These are phyloP conservation scores for Alternaria hordeiaustralica DNA, from an alignment of 2,329 filamentous ascomycete species.

Conservation along the genomic window DNA sequence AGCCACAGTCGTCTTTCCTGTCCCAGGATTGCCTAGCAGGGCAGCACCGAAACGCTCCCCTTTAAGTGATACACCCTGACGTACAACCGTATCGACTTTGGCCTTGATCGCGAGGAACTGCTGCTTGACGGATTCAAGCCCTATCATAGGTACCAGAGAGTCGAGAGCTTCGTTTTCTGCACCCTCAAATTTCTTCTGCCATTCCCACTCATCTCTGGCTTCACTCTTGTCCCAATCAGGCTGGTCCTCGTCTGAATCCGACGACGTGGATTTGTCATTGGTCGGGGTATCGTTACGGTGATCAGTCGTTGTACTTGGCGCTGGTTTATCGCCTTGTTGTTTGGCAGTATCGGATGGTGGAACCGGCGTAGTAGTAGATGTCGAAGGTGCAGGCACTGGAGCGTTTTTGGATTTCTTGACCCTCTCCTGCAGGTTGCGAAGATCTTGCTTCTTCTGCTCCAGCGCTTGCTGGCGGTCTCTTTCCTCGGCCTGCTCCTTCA, in stretches of 20 bases:
- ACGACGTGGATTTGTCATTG: background rate
- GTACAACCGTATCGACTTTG: slow-evolving; percentile 64
- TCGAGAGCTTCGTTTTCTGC: slow-evolving; percentile 64
- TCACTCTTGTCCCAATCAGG: slow-evolving; percentile 30
- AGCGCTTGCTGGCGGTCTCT: slow-evolving; percentile 54
- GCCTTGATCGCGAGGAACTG: slow-evolving; percentile 68
- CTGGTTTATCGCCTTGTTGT: background rate
- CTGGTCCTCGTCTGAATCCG: background rate
- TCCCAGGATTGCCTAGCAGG: slow-evolving; percentile 77
- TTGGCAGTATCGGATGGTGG: background rate
- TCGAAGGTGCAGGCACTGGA: background rate
- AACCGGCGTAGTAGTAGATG: background rate
- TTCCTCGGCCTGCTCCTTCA: slow-evolving; percentile 56
- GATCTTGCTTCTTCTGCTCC: slow-evolving; percentile 55
- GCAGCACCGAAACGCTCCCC: slow-evolving; percentile 67
- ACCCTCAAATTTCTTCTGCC: slow-evolving; percentile 62
- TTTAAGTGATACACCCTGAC: slow-evolving; percentile 63
- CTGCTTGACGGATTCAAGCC: slow-evolving; percentile 70
- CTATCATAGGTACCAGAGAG: slow-evolving; percentile 70
- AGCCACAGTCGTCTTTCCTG: slow-evolving; percentile 79
- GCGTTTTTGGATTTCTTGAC: slow-evolving; percentile 1
- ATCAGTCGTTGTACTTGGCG: background rate
- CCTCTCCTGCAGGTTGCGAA: slow-evolving; percentile 50
- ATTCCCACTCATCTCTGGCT: slow-evolving; percentile 64
- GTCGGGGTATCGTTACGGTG: background rate